phyloP scores from a whole-genome alignment of 169 alveolate species.

The Plasmodium vivax region DNA sequence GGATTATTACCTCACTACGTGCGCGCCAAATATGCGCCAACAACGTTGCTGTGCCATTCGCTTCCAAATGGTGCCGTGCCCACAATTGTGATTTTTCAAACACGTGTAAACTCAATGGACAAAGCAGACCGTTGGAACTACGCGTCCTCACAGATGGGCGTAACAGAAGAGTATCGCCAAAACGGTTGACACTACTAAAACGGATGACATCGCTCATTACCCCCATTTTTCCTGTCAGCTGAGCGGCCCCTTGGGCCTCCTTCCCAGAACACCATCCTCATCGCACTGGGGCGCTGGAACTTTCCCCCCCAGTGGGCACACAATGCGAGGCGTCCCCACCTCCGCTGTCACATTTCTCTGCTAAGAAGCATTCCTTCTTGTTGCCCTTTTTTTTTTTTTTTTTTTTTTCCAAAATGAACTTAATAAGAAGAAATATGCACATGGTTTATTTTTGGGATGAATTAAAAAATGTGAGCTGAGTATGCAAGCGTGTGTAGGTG shows the following conservation, averaged over 20 bases:
- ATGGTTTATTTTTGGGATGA: not conserved
- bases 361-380: not conserved
- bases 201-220: not conserved
- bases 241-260: not conserved
- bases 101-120: not conserved
- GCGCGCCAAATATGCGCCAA: not conserved
- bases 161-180: not conserved
- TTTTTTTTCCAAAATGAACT: not conserved
- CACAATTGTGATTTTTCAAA: not conserved
- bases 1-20: not conserved
- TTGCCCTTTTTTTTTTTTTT: not conserved
- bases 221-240: not conserved
- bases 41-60: not conserved
- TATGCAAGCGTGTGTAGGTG: not conserved
- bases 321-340: not conserved
- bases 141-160: not conserved
- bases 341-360: not conserved
- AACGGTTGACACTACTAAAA: not conserved
- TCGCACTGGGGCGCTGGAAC: not conserved
- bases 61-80: not conserved
- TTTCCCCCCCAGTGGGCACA: not conserved
- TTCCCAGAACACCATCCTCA: not conserved
- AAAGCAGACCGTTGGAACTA: not conserved
- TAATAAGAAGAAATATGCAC: not conserved
- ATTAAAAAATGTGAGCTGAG: not conserved